Evolutionary conservation across 2,329 filamentous ascomycete genomes (phyloP).

Genomic region (Cladosporium colombiae): DNA sequence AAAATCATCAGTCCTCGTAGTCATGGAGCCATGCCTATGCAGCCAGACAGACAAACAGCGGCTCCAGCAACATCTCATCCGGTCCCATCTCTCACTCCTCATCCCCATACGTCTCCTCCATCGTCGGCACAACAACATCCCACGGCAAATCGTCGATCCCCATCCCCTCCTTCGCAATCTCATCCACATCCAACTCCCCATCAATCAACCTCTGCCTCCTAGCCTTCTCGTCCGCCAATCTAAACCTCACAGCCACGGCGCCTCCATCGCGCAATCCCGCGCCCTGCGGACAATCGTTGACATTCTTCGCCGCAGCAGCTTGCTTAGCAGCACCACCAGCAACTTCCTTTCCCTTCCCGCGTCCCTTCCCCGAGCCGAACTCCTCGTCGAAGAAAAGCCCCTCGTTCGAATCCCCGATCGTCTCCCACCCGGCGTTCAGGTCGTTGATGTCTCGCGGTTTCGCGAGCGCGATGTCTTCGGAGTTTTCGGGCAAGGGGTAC

Average conservation of each 20-base stretch:
- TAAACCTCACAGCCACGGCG: slow-evolving; percentile 40
- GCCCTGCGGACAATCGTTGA: slow-evolving; percentile 40
- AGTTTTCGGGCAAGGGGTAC: slow-evolving; percentile 41
- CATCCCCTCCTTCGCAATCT: slow-evolving; percentile 23
- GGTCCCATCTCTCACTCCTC: slow-evolving; percentile 21
- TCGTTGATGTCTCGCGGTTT: slow-evolving; percentile 44
- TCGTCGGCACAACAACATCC: slow-evolving; percentile 37
- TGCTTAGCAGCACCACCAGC: slow-evolving; percentile 27
- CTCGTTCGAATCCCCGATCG: slow-evolving; percentile 32
- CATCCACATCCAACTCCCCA: slow-evolving; percentile 23
- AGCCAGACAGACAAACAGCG: background rate
- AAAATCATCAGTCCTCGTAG: background rate
- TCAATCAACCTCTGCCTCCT: slow-evolving; percentile 25
- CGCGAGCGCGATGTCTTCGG: slow-evolving; percentile 45
- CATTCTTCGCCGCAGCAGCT: slow-evolving; percentile 38
- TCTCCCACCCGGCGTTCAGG: slow-evolving; percentile 42
- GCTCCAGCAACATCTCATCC: background rate
- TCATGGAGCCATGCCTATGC: background rate
- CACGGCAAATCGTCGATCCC: slow-evolving; percentile 29
- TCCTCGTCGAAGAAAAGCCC: slow-evolving; percentile 33
- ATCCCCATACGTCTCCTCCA: slow-evolving; percentile 36
- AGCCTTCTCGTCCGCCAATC: slow-evolving; percentile 24
- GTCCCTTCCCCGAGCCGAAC: slow-evolving; percentile 23
- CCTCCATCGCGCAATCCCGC: slow-evolving; percentile 37
- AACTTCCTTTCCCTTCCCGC: slow-evolving; percentile 45